A percentile compares a stretch with the other conserved stretches of the same genome.
phyloP scores from a whole-genome alignment of 2,329 filamentous ascomycete genomes.

The Salinomyces thailandicus region DNA sequence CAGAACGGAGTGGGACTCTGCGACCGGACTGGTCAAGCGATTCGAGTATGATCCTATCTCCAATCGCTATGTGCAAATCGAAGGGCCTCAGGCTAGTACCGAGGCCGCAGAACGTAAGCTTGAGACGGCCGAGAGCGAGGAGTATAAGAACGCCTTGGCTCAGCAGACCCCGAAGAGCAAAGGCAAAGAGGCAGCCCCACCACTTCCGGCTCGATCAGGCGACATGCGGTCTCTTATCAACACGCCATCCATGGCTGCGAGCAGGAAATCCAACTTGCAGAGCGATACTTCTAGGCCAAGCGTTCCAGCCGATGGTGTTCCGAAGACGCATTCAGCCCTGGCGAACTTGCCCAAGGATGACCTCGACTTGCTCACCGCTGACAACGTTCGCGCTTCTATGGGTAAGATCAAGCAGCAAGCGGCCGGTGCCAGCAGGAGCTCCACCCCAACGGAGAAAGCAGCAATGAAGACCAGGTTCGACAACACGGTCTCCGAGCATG shows the following conservation, averaged over 20 bases:
- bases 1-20: slow-evolving; percentile 24
- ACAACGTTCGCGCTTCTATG: slow-evolving; percentile 34
- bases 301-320: neutral
- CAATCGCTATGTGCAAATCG: slow-evolving; percentile 26
- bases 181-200: no score
- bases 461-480: slow-evolving; percentile 4
- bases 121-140: slow-evolving; percentile 2
- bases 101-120: slow-evolving; percentile 6
- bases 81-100: slow-evolving; percentile 5
- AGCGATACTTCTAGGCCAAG: neutral
- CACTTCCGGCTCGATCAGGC: neutral
- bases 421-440: neutral
- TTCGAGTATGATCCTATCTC: slow-evolving; percentile 30
- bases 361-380: slow-evolving; percentile 32
- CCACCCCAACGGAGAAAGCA: slow-evolving; percentile 4
- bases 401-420: slow-evolving; percentile 16
- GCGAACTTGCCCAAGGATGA: slow-evolving; percentile 28
- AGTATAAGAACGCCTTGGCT: neutral
- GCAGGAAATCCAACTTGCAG: neutral
- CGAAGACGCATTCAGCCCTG: slow-evolving; percentile 22
- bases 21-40: slow-evolving; percentile 17
- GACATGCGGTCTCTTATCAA: slow-evolving; percentile 10
- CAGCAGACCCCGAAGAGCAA: neutral
- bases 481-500: slow-evolving; percentile 5
- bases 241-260: neutral